Conservation (phyloP, 2,329 filamentous ascomycete genomes). For the Lasiodiplodia sp. region DNA sequence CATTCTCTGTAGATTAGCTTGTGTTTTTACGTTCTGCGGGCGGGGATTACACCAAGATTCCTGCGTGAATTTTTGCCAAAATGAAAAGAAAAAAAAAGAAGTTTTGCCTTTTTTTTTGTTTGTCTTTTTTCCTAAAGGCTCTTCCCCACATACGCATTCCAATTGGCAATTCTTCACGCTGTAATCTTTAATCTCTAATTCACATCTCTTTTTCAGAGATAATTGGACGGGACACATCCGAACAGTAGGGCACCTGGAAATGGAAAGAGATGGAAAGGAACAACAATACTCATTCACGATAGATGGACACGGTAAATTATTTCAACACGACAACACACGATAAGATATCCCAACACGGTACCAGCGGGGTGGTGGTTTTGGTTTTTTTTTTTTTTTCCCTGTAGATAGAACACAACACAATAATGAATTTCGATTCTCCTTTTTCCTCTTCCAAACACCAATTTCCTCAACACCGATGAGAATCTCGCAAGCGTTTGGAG, state of each 20-base stretch:
- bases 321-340: background rate
- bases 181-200: slow-evolving; percentile 8
- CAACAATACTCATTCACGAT: background rate
- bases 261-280: background rate
- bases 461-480: too few relatives aligned
- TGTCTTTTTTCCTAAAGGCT: background rate
- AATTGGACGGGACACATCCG: background rate
- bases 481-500: too few relatives aligned
- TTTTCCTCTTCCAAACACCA: too few relatives aligned
- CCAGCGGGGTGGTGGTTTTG: too few relatives aligned
- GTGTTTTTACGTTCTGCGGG: slow-evolving; percentile 7
- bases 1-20: slow-evolving; percentile 24
- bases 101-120: slow-evolving; percentile 11
- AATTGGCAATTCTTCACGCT: background rate
- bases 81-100: slow-evolving; percentile 20
- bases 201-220: background rate
- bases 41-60: slow-evolving; percentile 4
- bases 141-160: background rate
- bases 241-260: background rate
- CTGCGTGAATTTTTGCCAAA: slow-evolving; percentile 8
- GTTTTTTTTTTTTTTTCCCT: too few relatives aligned
- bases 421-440: too few relatives aligned
- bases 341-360: background rate
- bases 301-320: background rate
- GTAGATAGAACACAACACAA: too few relatives aligned